Base-by-base conservation (phyloP, 495 filamentous ascomycete genomes). In the Sordaria brevicollis region DNA sequence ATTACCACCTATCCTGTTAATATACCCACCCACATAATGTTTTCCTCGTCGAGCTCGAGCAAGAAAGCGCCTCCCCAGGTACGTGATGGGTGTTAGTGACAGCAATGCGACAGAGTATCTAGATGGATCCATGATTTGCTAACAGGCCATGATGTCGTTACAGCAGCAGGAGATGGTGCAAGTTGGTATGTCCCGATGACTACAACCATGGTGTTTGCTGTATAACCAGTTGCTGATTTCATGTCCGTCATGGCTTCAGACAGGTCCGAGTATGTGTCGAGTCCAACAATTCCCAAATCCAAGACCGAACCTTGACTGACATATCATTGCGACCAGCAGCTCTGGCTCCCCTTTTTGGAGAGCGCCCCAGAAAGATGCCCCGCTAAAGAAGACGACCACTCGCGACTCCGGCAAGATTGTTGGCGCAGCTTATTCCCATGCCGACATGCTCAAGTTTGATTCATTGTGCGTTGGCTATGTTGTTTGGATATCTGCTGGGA, bases 361-460 rank as follows among this genome's bases (percentile, higher is more conserved):
- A 72, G 87, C 86, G 69, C 86, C 81, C 67, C 80, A 80, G 54
- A 80, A 80, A 72, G 84, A 87, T 70, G 77, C 79, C 69, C 82
- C 85, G 62, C 79, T 84, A 15, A 89, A 85, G 76, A 80, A 81
- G 68, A 81, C 77, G 69, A 88, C 85, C 72, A 79, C 82, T 43
- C 83, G 87, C 77, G 92, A 94, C 68, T 81, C 87, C 33, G 90
- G 86, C 70, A 87, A 93, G 38, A 92, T 99, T n/a, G 89, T 97
- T 54, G 95, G 95, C 68, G 95, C 95, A 67, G 90, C 94, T 62
- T 99, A 99, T 79, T 98, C 95, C 39, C 96, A 99, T 81, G 91
- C 93, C 36, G 93, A 96, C 81, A 92, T 97, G 74, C 83, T 97
- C 70, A 95, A 94, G 80, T 90, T 91, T 71, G 93, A 93, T 78